Base-by-base conservation (phyloP, 768 basidiomycete genomes). In the Scleroderma bovista region DNA sequence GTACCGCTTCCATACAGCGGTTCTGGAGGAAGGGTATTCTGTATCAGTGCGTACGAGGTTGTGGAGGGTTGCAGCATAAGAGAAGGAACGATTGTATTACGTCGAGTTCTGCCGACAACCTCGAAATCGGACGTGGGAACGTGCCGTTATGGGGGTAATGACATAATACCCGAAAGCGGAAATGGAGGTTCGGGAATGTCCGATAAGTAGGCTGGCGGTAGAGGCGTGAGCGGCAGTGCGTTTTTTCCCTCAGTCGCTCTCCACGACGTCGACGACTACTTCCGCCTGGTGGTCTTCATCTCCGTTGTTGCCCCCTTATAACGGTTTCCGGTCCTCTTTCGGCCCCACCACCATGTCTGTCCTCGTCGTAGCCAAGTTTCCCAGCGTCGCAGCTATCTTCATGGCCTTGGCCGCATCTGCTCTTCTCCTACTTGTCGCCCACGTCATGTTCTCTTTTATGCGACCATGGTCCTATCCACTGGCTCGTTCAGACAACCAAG, bases 301-400 rank as follows among this genome's bases (percentile, higher is more conserved):
- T 61, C 61, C 61, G 59, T 55, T 36, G 19, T 37, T 47, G n/a
- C 3, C n/a, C 19, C 47, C 40, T 61, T 57, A 63, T 51, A 65
- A 63, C 60, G 48, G 48, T 24, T 3, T 13, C 3, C 15, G 33
- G 23, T 44, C n/a, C 36, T 45, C 44, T 47, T 24, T 47, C 10
- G 19, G 34, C 8, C 39, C 9, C 19, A 20, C 20, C 41, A 50
- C 47, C 47, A 67, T 67, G 65, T 65, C 65, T 26, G 62, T 67
- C 44, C 65, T 68, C 50, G 57, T 68, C 44, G 57, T 53, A 23
- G 57, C 65, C 43, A 62, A 62, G 51, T 64, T 57, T 17, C 65
- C 65, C 40, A 55, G 54, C 44, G 53, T 68, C 15, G 57, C 65
- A 10, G 46, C 62, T 49, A 45, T 68, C 11, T 65, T 67, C 55